A percentile compares a stretch with the other conserved stretches of the same genome.
These are phyloP conservation scores for Malus hybrid DNA, from an alignment of 331 rosid species.

Conservation along the genomic window DNA sequence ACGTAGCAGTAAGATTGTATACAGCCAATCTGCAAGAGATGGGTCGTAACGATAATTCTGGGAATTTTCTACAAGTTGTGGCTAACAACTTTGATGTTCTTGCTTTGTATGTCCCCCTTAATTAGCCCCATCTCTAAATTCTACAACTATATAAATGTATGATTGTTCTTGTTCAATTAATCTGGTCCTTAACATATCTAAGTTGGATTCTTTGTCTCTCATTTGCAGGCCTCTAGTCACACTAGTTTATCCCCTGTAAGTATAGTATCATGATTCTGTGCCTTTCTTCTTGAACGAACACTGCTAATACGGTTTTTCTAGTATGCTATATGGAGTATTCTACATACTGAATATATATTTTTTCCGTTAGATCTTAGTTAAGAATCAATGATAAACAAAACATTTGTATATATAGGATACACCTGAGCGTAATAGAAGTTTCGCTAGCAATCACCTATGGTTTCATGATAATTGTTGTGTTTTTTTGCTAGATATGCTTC, in stretches of 20 bases:
- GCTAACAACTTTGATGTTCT: conserved; percentile 83
- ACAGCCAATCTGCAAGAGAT: conserved; percentile 12
- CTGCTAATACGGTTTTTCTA: background rate
- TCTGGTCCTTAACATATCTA: background rate
- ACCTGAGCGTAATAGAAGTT: no score
- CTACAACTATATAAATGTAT: background rate
- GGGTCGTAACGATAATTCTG: conserved; percentile 38
- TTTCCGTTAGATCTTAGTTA: no score
- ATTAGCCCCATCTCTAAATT: background rate
- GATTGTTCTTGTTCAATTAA: background rate
- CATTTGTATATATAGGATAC: no score
- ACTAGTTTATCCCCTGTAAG: conserved; percentile 90
- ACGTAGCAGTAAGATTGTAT: background rate
- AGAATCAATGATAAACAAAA: no score
- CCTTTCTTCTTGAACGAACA: background rate
- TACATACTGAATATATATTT: background rate
- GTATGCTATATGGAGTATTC: background rate
- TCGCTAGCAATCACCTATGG: background rate
- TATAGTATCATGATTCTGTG: background rate
- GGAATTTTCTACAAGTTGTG: conserved; percentile 64
- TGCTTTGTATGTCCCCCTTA: conserved; percentile 50
- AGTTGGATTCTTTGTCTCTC: background rate
- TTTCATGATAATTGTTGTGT: background rate
- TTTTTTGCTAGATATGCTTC: conserved; percentile 59
- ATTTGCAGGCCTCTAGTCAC: conserved; percentile 69